Percentiles rank a stretch among this genome's conserved stretches.
phyloP scores from a whole-genome alignment of 495 filamentous ascomycete species.

The Cryomyces minteri region DNA sequence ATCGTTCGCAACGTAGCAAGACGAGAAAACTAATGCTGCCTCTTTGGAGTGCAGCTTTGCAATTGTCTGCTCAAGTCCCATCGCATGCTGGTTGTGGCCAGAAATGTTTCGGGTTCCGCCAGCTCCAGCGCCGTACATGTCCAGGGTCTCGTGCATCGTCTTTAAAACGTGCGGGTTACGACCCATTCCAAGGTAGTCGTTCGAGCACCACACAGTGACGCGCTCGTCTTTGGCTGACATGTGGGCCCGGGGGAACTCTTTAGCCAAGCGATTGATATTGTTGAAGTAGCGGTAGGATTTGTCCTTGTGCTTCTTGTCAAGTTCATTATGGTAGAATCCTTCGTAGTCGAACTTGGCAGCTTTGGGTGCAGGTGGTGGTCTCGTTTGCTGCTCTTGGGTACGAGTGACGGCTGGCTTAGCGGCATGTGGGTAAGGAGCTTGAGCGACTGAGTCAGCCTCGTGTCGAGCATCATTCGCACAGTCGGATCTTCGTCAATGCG shows the following conservation, averaged over 20 bases:
- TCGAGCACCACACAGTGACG: slow-evolving; percentile 99
- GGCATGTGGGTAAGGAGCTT: slow-evolving; percentile 11
- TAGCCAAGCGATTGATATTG: slow-evolving; percentile 96
- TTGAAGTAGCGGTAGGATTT: slow-evolving; percentile 99
- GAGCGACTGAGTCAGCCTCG: background rate
- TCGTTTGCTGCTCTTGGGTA: slow-evolving; percentile 2
- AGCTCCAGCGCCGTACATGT: slow-evolving; percentile 87
- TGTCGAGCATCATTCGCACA: background rate
- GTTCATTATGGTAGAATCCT: slow-evolving; percentile 66
- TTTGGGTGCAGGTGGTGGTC: slow-evolving; percentile 21
- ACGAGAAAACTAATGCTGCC: slow-evolving; percentile 81
- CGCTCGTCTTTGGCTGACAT: slow-evolving; percentile 66
- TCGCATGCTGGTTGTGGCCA: slow-evolving; percentile 88
- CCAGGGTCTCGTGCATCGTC: slow-evolving; percentile 85
- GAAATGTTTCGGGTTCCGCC: slow-evolving; percentile 96
- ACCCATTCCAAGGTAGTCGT: slow-evolving; percentile 97
- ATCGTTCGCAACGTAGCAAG: slow-evolving; percentile 96
- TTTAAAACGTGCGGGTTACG: slow-evolving; percentile 74
- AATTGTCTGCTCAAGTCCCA: slow-evolving; percentile 64
- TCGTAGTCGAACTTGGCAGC: slow-evolving; percentile 67
- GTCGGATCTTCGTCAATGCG: background rate
- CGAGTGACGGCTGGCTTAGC: slow-evolving; percentile 5
- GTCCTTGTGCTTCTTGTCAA: slow-evolving; percentile 99
- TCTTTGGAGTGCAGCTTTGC: slow-evolving; percentile 88
- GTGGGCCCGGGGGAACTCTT: slow-evolving; percentile 91